phyloP scores from a whole-genome alignment of 208 protist species.

The Crithidia sp. region DNA sequence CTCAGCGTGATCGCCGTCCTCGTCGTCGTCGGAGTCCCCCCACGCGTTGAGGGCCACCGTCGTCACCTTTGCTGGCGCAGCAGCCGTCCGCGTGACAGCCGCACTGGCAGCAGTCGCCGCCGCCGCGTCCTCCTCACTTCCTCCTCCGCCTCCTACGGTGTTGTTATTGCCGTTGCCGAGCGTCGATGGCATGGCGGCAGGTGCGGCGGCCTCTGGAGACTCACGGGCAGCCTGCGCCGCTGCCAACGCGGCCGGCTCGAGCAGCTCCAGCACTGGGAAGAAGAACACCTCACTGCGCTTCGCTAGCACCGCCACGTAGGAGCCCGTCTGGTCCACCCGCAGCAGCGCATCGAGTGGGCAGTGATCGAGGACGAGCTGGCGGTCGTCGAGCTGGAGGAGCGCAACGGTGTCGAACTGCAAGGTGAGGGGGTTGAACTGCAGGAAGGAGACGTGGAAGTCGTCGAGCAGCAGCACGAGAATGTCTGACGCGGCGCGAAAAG shows the following conservation, averaged over 20 bases:
- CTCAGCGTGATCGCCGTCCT: constrained; percentile 42
- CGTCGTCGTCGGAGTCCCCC: constrained; percentile 81
- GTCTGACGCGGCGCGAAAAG: constrained; percentile 55
- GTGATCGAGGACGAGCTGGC: constrained; percentile 47
- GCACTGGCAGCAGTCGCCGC: neutral
- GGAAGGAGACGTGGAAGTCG: constrained; percentile 85
- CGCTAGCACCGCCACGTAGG: constrained; percentile 68
- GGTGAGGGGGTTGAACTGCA: constrained; percentile 68
- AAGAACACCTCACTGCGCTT: constrained; percentile 76
- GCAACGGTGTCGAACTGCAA: constrained; percentile 72
- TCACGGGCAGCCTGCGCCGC: neutral
- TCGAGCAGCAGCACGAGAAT: constrained; percentile 80
- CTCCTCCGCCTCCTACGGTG: neutral
- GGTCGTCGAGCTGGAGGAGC: constrained; percentile 84
- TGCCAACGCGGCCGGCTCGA: constrained; percentile 11
- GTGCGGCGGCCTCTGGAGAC: constrained; percentile 6
- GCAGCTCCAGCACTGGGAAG: constrained; percentile 55
- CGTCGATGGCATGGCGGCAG: neutral
- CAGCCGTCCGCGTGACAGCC: neutral
- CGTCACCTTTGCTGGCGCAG: constrained; percentile 9
- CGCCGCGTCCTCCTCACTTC: constrained; percentile 11
- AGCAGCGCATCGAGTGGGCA: constrained; percentile 64
- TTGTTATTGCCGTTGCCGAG: too few relatives aligned
- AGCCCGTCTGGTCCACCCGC: constrained; percentile 69
- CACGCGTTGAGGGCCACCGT: constrained; percentile 67